Evolutionary conservation across 2,329 filamentous ascomycete species (phyloP).

Genomic region (Fusarium secorum): DNA sequence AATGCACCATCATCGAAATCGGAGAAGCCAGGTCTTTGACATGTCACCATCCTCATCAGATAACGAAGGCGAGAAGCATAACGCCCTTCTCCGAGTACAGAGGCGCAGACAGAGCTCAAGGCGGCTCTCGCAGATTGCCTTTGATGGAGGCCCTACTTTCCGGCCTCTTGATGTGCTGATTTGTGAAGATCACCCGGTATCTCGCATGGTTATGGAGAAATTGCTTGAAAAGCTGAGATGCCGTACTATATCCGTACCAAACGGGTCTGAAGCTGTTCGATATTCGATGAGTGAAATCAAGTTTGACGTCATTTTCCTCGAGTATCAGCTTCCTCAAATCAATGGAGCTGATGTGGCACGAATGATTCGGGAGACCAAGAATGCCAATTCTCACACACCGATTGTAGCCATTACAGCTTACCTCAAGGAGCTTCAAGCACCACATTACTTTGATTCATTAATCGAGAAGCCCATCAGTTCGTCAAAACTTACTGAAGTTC

Average conservation of each 20-base stretch:
- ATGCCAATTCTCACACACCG: constrained; percentile 91
- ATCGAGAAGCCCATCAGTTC: constrained; percentile 97
- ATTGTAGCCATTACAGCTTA: constrained; percentile 98
- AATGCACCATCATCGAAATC: constrained; percentile 82
- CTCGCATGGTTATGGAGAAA: constrained; percentile 98
- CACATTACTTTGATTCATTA: constrained; percentile 93
- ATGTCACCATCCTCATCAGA: constrained; percentile 97
- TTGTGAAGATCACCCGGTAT: constrained; percentile 97
- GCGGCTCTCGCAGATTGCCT: constrained; percentile 87
- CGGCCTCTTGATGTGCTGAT: constrained; percentile 92
- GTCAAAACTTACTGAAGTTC: constrained; percentile 86
- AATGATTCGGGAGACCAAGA: constrained; percentile 97
- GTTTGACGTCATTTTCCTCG: constrained; percentile 98
- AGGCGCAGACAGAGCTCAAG: constrained; percentile 94
- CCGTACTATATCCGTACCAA: constrained; percentile 89
- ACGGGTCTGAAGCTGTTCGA: constrained; percentile 89
- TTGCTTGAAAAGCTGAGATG: constrained; percentile 94
- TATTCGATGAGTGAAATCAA: constrained; percentile 97
- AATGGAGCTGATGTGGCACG: constrained; percentile 94
- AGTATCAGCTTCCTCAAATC: constrained; percentile 93
- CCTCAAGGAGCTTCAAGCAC: constrained; percentile 93
- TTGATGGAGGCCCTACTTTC: constrained; percentile 85
- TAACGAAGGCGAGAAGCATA: constrained; percentile 93
- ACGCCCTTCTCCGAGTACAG: constrained; percentile 89
- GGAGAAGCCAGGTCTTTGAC: constrained; percentile 93